Evolutionary conservation across 1,284 basidiomycete genomes (phyloP), one percentile per base, ranked within the genome.

Genomic region (Fomitopsis palustris): DNA sequence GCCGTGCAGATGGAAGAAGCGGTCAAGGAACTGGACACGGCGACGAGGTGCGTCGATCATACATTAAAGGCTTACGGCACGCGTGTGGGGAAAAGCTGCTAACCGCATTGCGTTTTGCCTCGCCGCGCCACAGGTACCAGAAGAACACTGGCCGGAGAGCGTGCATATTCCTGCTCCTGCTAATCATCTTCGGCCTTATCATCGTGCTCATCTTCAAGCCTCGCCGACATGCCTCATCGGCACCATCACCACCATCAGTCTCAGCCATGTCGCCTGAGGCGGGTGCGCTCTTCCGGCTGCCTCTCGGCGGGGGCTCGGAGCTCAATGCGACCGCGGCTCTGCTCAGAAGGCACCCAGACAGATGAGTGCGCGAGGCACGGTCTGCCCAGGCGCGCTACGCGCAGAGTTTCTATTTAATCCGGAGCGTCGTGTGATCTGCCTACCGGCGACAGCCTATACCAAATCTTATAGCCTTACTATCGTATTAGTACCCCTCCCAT

Each of bases 121-220:
- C 23, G 23, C 21, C 38, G 12, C 29, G 29, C 31, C 52, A 59
- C 73, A 94, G 91, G 61, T 96, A 98, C 74, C 97, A 99, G 78
- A 88, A 88, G 67, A 93, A 92, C 67, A 95, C 94, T 1, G 95
- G 95, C 45, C 84, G 93, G 70, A 84, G 96, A 71, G 89, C 91
- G 74, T 94, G 95, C 73, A 98, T 99, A 62, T 90, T 98, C 69
- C 83, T 99, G 37, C 82, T 99, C 37, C 65, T 97, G 35, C 82
- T 99, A 51, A 85, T 95, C 70, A 96, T 98, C 68, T 84, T 95
- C 67, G 93, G 92, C 12, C 81, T 95, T 60, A 81, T 95, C 61
- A 65, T 94, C 55, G 81, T 90, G 52, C 83, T 95, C 67, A 86
- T 94, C 63, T 89, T 93, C 78, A 93, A 93, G 74, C 92, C 92